These are phyloP conservation scores for Nitzschia sp. DNA, from an alignment of 108 stramenopile species.

Conservation along the genomic window DNA sequence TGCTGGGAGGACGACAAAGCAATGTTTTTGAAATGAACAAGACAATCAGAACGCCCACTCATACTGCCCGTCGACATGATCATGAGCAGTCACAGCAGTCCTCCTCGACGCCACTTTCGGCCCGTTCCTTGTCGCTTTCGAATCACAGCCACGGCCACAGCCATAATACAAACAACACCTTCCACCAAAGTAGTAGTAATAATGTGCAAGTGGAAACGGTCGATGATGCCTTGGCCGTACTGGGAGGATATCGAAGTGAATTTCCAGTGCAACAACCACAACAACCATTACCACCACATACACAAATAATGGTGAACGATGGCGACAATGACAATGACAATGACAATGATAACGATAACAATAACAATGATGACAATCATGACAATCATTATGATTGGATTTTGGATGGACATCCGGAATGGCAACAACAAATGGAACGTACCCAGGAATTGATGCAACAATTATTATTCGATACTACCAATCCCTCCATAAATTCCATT, in stretches of 20 bases:
- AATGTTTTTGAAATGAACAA: background rate
- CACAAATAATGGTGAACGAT: no score
- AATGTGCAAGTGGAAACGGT: no score
- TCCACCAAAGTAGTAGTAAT: background rate
- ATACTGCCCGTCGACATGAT: background rate
- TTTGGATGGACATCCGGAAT: constrained; percentile 20
- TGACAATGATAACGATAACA: no score
- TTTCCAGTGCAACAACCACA: no score
- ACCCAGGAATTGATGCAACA: constrained; percentile 7
- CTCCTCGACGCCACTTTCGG: background rate
- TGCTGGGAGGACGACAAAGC: background rate
- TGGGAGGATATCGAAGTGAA: constrained; percentile 5
- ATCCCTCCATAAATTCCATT: background rate
- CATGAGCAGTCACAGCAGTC: background rate
- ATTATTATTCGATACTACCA: background rate
- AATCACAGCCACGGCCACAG: background rate
- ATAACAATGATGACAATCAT: no score
- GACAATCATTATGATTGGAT: constrained; percentile 13
- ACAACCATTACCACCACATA: no score
- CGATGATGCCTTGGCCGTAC: constrained; percentile 7
- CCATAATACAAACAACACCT: background rate
- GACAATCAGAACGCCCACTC: background rate
- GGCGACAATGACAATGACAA: background rate
- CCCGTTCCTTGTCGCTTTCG: no score
- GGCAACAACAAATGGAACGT: background rate